Percentiles rank a stretch among this genome's conserved stretches.
phyloP scores from a whole-genome alignment of 805 yeast genomes.

The Metschnikowia borealis region DNA sequence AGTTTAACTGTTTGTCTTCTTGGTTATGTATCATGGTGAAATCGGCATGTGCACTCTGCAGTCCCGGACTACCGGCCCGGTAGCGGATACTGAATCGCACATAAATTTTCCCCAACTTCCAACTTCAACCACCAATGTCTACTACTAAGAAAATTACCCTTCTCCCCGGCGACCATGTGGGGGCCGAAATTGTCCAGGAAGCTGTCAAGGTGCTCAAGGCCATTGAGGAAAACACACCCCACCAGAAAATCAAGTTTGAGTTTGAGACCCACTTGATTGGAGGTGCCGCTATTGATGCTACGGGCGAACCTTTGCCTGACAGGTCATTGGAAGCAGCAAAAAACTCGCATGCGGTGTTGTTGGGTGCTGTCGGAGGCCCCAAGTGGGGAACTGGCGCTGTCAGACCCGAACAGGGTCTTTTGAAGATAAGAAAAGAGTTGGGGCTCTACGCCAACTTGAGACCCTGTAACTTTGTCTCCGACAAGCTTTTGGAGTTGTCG shows the following conservation, averaged over 20 bases:
- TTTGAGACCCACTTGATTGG: slow-evolving; percentile 87
- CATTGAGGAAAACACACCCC: slow-evolving; percentile 49
- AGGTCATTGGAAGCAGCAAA: slow-evolving; percentile 80
- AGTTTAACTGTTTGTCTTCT: too few relatives aligned
- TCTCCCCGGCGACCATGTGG: slow-evolving; percentile 96
- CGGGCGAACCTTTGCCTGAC: slow-evolving; percentile 88
- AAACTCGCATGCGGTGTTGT: slow-evolving; percentile 86
- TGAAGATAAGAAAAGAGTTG: slow-evolving; percentile 91
- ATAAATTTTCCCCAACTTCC: slow-evolving; percentile 2
- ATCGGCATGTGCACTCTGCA: too few relatives aligned
- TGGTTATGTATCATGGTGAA: too few relatives aligned
- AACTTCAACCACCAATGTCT: slow-evolving; percentile 5
- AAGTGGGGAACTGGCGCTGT: slow-evolving; percentile 98
- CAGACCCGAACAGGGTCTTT: slow-evolving; percentile 95
- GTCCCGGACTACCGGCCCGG: background rate
- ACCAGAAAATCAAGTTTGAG: slow-evolving; percentile 53
- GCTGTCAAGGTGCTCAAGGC: slow-evolving; percentile 89
- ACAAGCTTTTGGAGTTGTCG: slow-evolving; percentile 75
- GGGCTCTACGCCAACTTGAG: slow-evolving; percentile 93
- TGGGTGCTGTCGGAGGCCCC: slow-evolving; percentile 99
- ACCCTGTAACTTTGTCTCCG: slow-evolving; percentile 92
- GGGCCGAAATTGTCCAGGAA: slow-evolving; percentile 83
- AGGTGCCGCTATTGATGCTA: slow-evolving; percentile 97
- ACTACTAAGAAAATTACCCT: slow-evolving; percentile 69
- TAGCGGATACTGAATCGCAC: background rate